Evolutionary conservation across 306 rosid genomes (phyloP), one percentile per base, ranked within the genome.

Genomic region (Clitoria ternatea): DNA sequence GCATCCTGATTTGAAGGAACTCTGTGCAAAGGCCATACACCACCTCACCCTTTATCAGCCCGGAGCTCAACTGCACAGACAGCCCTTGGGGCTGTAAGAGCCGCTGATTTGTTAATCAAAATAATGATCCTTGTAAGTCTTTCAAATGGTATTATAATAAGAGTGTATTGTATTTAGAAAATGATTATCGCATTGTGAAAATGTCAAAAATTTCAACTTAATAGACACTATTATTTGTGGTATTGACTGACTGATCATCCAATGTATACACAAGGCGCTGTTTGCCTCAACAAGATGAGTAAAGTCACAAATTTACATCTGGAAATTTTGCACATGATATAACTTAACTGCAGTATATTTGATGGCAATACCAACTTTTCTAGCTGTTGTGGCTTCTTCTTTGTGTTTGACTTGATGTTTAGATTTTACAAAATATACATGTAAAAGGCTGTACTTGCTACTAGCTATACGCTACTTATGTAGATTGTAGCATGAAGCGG

Each of bases 31-130:
- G 33, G 94, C 98, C 60, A 74, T 90, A 33, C 88, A 88, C 76
- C 85, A 87, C 59, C 98, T 90, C 64, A 85, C 87, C 55, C 96
- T 93, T 74, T 90, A 84, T 78, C 98, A 93, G 80, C 61, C 93
- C 0, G 96, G 96, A 77, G 87, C 82, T 79, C 96, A 85, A 61
- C 89, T 88, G 67, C 94, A 80, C 84, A 74, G 87, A 66, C 91
- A 78, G 43, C 72, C 85, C 49, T 80, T 63, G 50, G 78, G 78
- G 32, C 75, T 76, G 9, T 87, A 74, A 82, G 22, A 19, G 19
- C 50, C 45, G 18, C 66, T 57, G 36, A 57, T 77, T 66, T 47
- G 29, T 32, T 75, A 18, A 7, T 37, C 50, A 66, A 73, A 49
- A 73, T 63, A 30, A 59, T 59, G 36, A 33, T 72, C 77, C 77